Evolutionary conservation across 768 basidiomycete genomes (phyloP).

Genomic region (Clathrus columnatus): DNA sequence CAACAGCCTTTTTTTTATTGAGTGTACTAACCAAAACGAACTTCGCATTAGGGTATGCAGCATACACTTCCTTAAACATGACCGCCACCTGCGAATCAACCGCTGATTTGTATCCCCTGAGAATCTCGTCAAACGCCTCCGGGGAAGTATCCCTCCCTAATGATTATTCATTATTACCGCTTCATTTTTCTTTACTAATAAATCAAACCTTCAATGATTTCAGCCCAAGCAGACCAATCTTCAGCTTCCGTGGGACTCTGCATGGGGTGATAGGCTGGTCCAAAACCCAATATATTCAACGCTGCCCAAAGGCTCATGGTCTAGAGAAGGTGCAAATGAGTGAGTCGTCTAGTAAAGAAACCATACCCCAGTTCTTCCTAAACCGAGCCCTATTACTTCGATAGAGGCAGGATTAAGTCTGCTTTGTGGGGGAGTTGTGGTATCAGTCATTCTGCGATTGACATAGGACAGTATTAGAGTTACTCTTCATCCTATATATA

Average conservation of each 20-base stretch:
- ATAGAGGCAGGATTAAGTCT: background rate
- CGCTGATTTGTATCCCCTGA: background rate
- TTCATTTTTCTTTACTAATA: no score
- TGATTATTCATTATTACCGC: background rate
- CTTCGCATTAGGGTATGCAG: constrained; percentile 1
- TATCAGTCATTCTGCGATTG: background rate
- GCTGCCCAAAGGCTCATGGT: background rate
- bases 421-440: background rate
- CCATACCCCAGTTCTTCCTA: background rate
- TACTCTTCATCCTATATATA: no score
- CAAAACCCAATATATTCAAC: background rate
- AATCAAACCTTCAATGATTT: background rate
- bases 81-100: background rate
- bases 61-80: background rate
- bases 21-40: constrained; percentile 1
- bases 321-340: background rate
- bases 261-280: background rate
- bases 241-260: background rate
- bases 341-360: background rate
- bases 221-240: background rate
- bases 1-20: background rate
- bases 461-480: background rate
- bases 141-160: background rate
- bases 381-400: background rate
- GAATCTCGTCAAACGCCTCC: background rate